A percentile compares a stretch with the other conserved stretches of the same genome.
Evolutionary conservation across 768 basidiomycete species (phyloP).

Genomic region (Strobilomyces confusus): DNA sequence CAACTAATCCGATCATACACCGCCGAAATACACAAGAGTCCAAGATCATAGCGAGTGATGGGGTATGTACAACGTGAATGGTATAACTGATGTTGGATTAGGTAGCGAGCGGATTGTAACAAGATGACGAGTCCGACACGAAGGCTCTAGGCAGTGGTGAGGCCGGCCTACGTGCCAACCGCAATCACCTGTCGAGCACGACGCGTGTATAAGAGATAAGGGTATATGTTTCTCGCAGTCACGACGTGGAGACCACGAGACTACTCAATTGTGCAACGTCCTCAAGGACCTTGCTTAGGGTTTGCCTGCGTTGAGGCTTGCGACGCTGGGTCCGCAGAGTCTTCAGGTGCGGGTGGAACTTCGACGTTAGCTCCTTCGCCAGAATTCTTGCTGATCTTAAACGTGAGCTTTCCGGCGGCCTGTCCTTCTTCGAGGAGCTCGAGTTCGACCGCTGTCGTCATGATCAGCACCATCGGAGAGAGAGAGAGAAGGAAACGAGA

Average conservation of each 20-base stretch:
- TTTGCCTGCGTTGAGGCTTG: constrained; percentile 3
- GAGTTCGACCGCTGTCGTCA: constrained; percentile 23
- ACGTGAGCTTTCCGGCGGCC: constrained; percentile 27
- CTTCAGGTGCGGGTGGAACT: background rate
- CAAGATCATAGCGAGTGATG: background rate
- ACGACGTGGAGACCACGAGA: constrained; percentile 1
- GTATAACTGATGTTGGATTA: constrained; percentile 5
- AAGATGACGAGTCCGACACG: background rate
- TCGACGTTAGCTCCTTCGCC: constrained; percentile 2
- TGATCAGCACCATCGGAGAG: background rate
- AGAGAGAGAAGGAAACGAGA: background rate
- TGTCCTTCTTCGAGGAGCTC: constrained; percentile 31
- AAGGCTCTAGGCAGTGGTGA: background rate
- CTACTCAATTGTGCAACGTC: background rate
- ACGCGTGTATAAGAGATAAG: constrained; percentile 5
- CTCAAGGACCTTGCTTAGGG: constrained; percentile 4
- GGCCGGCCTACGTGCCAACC: background rate
- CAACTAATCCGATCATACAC: background rate
- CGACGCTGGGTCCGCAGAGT: background rate
- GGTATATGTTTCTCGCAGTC: constrained; percentile 1
- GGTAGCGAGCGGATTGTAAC: background rate
- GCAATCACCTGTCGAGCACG: background rate
- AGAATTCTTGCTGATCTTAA: constrained; percentile 23
- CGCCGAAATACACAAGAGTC: background rate
- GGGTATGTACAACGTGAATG: constrained; percentile 19